These are phyloP conservation scores for Magnolia officinalis DNA, from an alignment of 164 flowering plant genomes.

Conservation along the genomic window DNA sequence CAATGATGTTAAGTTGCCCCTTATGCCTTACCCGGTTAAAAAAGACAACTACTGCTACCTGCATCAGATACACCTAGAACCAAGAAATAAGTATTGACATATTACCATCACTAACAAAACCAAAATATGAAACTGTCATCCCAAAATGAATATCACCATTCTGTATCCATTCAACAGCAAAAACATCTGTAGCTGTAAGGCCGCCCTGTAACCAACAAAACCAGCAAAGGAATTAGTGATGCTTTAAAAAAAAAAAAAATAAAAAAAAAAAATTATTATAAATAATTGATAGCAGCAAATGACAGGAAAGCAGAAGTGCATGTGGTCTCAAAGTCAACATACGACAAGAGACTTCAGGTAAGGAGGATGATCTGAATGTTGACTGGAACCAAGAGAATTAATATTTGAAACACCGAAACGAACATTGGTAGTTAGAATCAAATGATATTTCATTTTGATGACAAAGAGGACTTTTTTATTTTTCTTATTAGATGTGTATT, in stretches of 20 bases:
- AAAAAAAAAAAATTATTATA: background rate
- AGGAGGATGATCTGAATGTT: background rate
- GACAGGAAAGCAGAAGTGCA: background rate
- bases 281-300: background rate
- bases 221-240: background rate
- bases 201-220: conserved; percentile 72
- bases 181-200: conserved; percentile 96
- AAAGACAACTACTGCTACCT: too few species aligned
- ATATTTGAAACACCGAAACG: background rate
- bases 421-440: too few species aligned
- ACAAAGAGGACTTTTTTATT: background rate
- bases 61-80: too few species aligned
- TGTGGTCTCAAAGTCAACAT: background rate
- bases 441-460: background rate
- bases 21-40: too few species aligned
- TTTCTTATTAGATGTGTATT: too few species aligned
- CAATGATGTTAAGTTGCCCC: too few species aligned
- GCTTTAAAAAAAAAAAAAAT: too few species aligned
- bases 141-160: conserved; percentile 89
- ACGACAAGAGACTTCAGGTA: background rate
- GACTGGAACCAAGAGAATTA: background rate
- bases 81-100: background rate
- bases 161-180: conserved; percentile 94
- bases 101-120: conserved; percentile 97
- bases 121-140: conserved; percentile 90